Percentiles rank a stretch among this genome's conserved stretches.
Evolutionary conservation across 192 early-diverging fungal species (phyloP).

Genomic region (Backusella parvicylindrica): DNA sequence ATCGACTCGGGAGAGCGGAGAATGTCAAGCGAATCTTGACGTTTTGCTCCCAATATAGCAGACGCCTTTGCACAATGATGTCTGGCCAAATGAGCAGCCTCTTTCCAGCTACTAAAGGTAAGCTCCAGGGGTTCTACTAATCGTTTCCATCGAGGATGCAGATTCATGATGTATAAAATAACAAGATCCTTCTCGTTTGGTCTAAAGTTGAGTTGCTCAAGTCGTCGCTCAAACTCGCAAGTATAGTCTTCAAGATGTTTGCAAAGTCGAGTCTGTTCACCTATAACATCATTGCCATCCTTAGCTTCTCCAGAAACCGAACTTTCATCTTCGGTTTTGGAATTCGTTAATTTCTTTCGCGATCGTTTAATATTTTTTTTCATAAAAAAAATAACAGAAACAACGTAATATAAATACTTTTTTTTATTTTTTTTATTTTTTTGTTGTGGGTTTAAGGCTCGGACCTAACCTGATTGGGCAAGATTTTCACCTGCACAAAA

Average conservation of each 20-base stretch:
- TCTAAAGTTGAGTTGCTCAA: background rate
- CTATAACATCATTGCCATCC: background rate
- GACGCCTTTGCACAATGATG: slow-evolving; percentile 10
- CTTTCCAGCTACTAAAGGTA: background rate
- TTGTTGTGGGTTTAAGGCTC: background rate
- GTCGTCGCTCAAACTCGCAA: background rate
- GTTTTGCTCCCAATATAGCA: background rate
- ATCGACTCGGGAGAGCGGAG: background rate
- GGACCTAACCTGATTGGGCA: background rate
- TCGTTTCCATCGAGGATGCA: slow-evolving; percentile 22
- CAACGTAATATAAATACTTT: background rate
- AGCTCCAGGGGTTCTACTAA: slow-evolving; percentile 15
- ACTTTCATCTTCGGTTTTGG: background rate
- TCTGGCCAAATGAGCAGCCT: background rate
- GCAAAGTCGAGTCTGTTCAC: background rate
- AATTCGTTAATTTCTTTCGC: background rate
- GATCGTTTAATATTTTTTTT: background rate
- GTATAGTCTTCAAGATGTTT: slow-evolving; percentile 17
- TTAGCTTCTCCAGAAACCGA: background rate
- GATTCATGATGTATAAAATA: slow-evolving; percentile 20
- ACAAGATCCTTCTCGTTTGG: slow-evolving; percentile 3
- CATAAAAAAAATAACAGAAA: background rate
- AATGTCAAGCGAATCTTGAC: background rate
- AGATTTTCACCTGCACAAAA: background rate
- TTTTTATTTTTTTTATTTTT: background rate